phyloP scores from a whole-genome alignment of 768 basidiomycete species.

The Boletellus ananas region DNA sequence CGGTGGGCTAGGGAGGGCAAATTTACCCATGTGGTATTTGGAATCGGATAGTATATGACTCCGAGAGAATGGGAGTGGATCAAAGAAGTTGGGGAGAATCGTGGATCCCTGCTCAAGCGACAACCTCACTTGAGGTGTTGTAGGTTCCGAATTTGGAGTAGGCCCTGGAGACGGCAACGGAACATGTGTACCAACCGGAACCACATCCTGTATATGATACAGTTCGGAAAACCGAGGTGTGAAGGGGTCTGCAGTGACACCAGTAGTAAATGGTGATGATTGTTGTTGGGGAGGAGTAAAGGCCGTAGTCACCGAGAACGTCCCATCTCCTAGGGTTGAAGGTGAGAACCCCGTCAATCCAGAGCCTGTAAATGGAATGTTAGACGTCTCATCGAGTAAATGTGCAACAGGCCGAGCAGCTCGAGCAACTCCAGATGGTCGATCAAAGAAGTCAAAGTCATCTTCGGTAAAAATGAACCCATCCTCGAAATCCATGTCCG shows the following conservation, averaged over 20 bases:
- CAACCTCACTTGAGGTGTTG: slow-evolving; percentile 53
- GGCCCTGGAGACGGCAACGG: slow-evolving; percentile 50
- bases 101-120: slow-evolving; percentile 25
- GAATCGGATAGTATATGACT: slow-evolving; percentile 62
- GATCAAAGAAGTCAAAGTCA: slow-evolving; percentile 86
- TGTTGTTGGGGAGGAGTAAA: slow-evolving; percentile 29
- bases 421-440: slow-evolving; percentile 37
- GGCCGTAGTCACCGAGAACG: slow-evolving; percentile 20
- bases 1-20: slow-evolving; percentile 61
- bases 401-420: slow-evolving; percentile 15
- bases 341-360: slow-evolving; percentile 35
- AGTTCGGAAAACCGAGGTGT: slow-evolving; percentile 22
- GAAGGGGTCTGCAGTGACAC: slow-evolving; percentile 18
- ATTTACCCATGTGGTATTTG: slow-evolving; percentile 75
- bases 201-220: slow-evolving; percentile 26
- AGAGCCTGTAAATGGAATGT: slow-evolving; percentile 33
- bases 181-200: slow-evolving; percentile 37
- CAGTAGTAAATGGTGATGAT: slow-evolving; percentile 28
- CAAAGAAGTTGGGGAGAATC: slow-evolving; percentile 43
- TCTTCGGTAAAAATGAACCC: slow-evolving; percentile 69
- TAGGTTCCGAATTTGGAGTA: slow-evolving; percentile 47
- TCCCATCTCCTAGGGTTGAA: slow-evolving; percentile 26
- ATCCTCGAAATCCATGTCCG: slow-evolving; percentile 51
- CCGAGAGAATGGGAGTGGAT: slow-evolving; percentile 70
- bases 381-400: slow-evolving; percentile 18